phyloP scores from a whole-genome alignment of 225 moss, liverwort and hornwort genomes.

The Pseudoscleropodium purum region DNA sequence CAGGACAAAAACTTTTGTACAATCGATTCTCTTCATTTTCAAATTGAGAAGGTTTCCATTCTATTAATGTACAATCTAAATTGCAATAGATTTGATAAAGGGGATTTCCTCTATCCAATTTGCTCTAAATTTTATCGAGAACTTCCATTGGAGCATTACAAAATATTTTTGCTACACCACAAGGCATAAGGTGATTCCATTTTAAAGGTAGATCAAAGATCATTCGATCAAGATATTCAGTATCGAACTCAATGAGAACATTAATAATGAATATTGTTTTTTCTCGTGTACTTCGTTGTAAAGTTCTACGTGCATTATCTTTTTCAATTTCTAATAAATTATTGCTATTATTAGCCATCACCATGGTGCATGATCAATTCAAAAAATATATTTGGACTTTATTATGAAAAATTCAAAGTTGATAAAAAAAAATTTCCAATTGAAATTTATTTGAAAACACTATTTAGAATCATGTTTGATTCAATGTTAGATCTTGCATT shows the following conservation, averaged over 20 bases:
- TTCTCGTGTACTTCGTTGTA: background rate
- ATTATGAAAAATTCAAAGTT: background rate
- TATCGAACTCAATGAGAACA: conserved; percentile 11
- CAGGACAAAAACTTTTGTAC: conserved; percentile 28
- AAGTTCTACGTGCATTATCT: background rate
- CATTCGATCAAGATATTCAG: conserved; percentile 19
- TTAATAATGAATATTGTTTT: conserved; percentile 11
- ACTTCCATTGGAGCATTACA: conserved; percentile 19
- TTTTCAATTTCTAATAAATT: conserved; percentile 13
- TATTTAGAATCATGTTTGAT: background rate
- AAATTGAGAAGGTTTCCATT: conserved; percentile 33
- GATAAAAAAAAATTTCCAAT: background rate
- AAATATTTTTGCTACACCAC: conserved; percentile 22
- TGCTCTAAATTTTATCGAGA: conserved; percentile 19
- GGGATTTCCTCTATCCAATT: conserved; percentile 8
- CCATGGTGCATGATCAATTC: background rate
- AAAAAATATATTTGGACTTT: background rate
- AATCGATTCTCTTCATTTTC: conserved; percentile 15
- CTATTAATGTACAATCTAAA: conserved; percentile 11
- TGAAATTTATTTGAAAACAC: no score
- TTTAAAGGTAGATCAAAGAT: conserved; percentile 11
- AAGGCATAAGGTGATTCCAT: conserved; percentile 40
- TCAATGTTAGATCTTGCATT: background rate
- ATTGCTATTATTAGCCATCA: background rate
- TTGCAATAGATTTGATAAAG: conserved; percentile 17